A percentile compares a stretch with the other conserved stretches of the same genome.
Evolutionary conservation across 306 rosid species (phyloP).

Genomic region (Nissolia schottii): DNA sequence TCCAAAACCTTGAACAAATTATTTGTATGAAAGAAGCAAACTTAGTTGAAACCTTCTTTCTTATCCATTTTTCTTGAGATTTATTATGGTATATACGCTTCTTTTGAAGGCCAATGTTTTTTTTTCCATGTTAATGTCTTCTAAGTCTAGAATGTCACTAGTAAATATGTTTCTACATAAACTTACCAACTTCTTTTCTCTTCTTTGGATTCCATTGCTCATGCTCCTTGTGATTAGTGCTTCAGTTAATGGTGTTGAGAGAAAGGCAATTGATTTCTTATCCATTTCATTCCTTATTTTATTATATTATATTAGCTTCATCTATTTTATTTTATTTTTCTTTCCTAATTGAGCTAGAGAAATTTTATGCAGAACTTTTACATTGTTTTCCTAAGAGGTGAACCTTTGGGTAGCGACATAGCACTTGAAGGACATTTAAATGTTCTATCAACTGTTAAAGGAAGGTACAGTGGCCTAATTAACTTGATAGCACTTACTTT

Average conservation of each 20-base stretch:
- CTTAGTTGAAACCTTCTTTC: neutral
- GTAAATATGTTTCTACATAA: conserved; percentile 18
- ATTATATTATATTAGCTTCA: neutral
- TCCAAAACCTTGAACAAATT: conserved; percentile 14
- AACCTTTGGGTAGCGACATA: conserved; percentile 23
- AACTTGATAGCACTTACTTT: neutral
- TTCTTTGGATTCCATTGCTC: conserved; percentile 26
- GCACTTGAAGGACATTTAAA: conserved; percentile 43
- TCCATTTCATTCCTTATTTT: neutral
- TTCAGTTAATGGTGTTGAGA: conserved; percentile 33
- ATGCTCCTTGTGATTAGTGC: conserved; percentile 26
- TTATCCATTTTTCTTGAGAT: conserved; percentile 10
- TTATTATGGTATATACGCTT: conserved; percentile 18
- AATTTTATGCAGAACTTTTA: conserved; percentile 51
- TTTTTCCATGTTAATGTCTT: conserved; percentile 7
- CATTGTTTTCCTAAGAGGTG: conserved; percentile 53
- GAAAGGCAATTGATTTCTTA: conserved; percentile 28
- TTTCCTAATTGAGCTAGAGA: neutral
- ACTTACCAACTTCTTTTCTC: conserved; percentile 2
- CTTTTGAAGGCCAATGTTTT: conserved; percentile 19
- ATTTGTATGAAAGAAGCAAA: conserved; percentile 19
- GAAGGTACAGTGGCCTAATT: conserved; percentile 49
- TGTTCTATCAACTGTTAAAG: conserved; percentile 59
- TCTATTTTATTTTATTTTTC: neutral
- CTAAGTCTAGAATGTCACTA: conserved; percentile 2